Base-by-base conservation (phyloP, 768 basidiomycete genomes). In the Termitomyces sp. region DNA sequence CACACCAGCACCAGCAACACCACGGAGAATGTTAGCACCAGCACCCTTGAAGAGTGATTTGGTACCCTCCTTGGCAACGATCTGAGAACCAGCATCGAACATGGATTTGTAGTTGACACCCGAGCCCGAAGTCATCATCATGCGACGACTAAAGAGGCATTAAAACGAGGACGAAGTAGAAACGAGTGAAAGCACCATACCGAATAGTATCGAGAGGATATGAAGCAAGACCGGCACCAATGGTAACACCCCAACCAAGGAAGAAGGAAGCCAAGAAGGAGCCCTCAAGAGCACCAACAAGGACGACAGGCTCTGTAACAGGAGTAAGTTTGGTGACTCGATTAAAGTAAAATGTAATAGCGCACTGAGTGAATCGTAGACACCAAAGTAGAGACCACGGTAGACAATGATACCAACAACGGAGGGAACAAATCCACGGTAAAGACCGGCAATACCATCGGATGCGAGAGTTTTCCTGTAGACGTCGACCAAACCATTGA, bases 51-150 rank as follows among this genome's bases (percentile, higher is more conserved):
- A 98, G 70, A 98, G 83, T 10, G 96, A 98, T 75, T 88, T 90
- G 56, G 79, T 74, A 66, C 97, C 97, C 80, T 99, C 97, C 82
- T 96, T 96, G 69, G 86, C 86, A 65, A 98, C 67, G 69, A 99
- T 98, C 76, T 75, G 93, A 29, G 89, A 82, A 57, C 86, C 93
- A 69, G 95, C 95, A 68, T 98, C 95, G 73, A 96, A 89, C 94
- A 98, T 98, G 64, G 91, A 92, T 83, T 95, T 96, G 88, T 98
- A 98, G 87, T 98, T 94, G 58, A 89, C 85, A 66, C 84, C 83
- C 66, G 85, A 88, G 65, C 96, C 97, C 22, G 96, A 98, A 35
- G 97, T 98, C 96, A 98, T 98, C 97, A 99, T 99, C 97, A 99
- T 99, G 65, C 97, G 94, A 88, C 97, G 95, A 88, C 96, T 95